Evolutionary conservation across 805 yeast genomes (phyloP).

Genomic region (Saturnispora silvae): DNA sequence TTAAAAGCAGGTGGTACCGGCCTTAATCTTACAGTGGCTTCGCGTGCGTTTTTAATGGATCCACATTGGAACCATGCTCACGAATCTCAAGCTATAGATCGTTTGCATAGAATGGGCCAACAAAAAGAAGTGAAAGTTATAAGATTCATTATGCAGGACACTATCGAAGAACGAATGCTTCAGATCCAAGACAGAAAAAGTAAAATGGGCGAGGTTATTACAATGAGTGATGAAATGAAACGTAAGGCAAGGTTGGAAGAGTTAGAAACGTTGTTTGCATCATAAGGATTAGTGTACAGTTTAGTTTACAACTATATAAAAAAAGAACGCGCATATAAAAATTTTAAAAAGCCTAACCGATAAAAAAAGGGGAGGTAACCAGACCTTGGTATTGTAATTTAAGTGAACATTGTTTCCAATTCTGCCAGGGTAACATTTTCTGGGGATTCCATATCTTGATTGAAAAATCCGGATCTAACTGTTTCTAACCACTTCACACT

Average conservation of each 20-base stretch:
- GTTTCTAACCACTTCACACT: constrained; percentile 63
- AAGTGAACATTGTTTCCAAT: constrained; percentile 38
- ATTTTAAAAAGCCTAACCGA: constrained; percentile 5
- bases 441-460: constrained; percentile 70
- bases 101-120: constrained; percentile 90
- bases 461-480: constrained; percentile 64
- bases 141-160: constrained; percentile 70
- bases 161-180: constrained; percentile 84
- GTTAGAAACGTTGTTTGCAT: constrained; percentile 55
- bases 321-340: neutral
- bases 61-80: constrained; percentile 97
- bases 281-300: neutral
- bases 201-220: constrained; percentile 71
- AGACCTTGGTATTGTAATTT: constrained; percentile 5
- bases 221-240: constrained; percentile 65
- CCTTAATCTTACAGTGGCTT: constrained; percentile 74
- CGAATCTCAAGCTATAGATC: constrained; percentile 84
- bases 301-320: too few relatives aligned
- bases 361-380: constrained; percentile 4
- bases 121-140: constrained; percentile 56
- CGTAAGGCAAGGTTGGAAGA: constrained; percentile 62
- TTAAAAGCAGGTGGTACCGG: constrained; percentile 95
- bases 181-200: constrained; percentile 77
- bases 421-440: constrained; percentile 71
- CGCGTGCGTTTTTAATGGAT: constrained; percentile 81